phyloP scores from a whole-genome alignment of 2,329 filamentous ascomycete genomes.

The Trichophyton mentagrophytes region DNA sequence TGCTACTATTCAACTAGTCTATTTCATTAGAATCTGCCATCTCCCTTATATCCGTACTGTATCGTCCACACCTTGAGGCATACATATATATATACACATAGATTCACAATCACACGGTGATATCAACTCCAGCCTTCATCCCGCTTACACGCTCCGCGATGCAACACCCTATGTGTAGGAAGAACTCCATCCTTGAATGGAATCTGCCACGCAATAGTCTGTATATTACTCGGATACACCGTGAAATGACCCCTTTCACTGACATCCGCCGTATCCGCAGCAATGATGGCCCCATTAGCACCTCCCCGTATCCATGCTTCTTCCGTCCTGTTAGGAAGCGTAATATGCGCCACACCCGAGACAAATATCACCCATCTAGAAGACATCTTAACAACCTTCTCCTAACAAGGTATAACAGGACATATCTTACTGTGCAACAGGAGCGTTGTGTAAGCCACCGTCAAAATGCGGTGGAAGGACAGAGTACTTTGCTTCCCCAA shows the following conservation, averaged over 20 bases:
- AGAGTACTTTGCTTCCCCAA: constrained; percentile 25
- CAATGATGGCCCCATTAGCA: constrained; percentile 31
- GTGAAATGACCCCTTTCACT: constrained; percentile 33
- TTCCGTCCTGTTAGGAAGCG: constrained; percentile 27
- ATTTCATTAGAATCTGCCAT: background rate
- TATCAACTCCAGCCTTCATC: background rate
- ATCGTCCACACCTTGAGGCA: background rate
- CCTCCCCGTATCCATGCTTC: constrained; percentile 31
- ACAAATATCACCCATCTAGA: constrained; percentile 27
- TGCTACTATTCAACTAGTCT: background rate
- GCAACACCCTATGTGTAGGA: constrained; percentile 30
- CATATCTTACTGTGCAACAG: constrained; percentile 28
- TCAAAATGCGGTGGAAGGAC: constrained; percentile 29
- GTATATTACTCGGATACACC: constrained; percentile 27
- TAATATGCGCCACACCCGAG: constrained; percentile 32
- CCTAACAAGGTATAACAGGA: background rate
- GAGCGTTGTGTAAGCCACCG: constrained; percentile 33
- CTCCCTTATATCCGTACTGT: background rate
- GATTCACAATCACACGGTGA: background rate
- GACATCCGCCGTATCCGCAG: constrained; percentile 32
- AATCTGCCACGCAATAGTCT: constrained; percentile 28
- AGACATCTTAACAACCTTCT: background rate
- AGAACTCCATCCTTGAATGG: constrained; percentile 25
- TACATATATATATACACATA: background rate
- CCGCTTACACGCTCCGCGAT: constrained; percentile 29